phyloP scores from a whole-genome alignment of 1,139 yeast species.

The Geotrichum restrictum region DNA sequence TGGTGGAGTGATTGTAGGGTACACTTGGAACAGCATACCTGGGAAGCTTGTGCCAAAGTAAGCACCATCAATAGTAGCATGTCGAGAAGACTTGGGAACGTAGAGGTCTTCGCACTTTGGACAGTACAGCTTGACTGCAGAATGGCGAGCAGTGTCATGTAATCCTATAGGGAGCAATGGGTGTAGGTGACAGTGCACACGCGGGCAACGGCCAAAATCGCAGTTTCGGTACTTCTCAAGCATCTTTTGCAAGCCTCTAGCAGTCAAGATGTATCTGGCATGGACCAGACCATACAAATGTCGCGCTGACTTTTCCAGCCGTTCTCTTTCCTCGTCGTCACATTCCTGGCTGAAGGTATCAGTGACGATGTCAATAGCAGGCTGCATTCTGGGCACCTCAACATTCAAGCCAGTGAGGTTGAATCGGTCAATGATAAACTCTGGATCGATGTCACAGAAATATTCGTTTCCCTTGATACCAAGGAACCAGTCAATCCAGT shows the following conservation, averaged over 20 bases:
- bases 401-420: conserved; percentile 87
- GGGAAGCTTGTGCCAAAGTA: conserved; percentile 96
- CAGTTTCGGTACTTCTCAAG: conserved; percentile 84
- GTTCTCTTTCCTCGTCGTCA: conserved; percentile 53
- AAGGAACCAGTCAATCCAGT: conserved; percentile 91
- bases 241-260: conserved; percentile 86
- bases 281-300: conserved; percentile 73
- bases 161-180: conserved; percentile 91
- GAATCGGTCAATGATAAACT: conserved; percentile 87
- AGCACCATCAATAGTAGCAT: conserved; percentile 87
- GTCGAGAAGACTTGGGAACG: conserved; percentile 85
- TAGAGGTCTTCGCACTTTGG: conserved; percentile 94
- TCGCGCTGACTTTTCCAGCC: conserved; percentile 73
- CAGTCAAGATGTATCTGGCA: conserved; percentile 81
- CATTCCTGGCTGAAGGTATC: conserved; percentile 51
- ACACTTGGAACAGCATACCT: conserved; percentile 91
- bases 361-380: conserved; percentile 79
- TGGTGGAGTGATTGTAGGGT: conserved; percentile 64
- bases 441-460: conserved; percentile 91
- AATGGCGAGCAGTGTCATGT: conserved; percentile 76
- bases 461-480: conserved; percentile 92
- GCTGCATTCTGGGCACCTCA: conserved; percentile 74
- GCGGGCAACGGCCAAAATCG: conserved; percentile 93
- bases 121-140: conserved; percentile 86
- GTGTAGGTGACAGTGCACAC: conserved; percentile 84